These are phyloP conservation scores for Moringa oleifera DNA, from an alignment of 345 rosid genomes.

Conservation along the genomic window DNA sequence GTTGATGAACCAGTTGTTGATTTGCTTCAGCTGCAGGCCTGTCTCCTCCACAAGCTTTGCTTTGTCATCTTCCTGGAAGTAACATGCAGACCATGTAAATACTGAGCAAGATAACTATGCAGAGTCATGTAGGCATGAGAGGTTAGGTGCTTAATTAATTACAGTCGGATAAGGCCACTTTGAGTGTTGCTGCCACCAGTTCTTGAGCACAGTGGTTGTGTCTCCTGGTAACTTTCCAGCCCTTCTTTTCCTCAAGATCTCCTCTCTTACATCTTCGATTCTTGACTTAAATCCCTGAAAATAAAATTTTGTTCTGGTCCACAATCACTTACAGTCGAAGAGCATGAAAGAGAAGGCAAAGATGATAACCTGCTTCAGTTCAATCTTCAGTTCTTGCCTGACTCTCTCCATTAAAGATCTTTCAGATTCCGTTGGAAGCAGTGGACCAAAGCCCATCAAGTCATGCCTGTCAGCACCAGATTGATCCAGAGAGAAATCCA, in stretches of 20 bases:
- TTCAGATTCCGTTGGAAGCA: constrained; percentile 93
- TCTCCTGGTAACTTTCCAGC: constrained; percentile 98
- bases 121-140: not conserved
- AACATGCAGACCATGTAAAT: too few relatives aligned
- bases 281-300: constrained; percentile 85
- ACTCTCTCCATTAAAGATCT: constrained; percentile 99
- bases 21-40: constrained; percentile 95
- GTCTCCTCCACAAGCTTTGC: constrained; percentile 98
- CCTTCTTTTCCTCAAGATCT: constrained; percentile 87
- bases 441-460: constrained; percentile 88
- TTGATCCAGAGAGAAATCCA: constrained; percentile 78
- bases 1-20: constrained; percentile 98
- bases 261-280: constrained; percentile 97
- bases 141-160: constrained; percentile 17
- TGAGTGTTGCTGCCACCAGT: constrained; percentile 98
- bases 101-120: not conserved
- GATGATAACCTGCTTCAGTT: constrained; percentile 70
- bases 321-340: not conserved
- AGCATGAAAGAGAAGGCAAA: not conserved
- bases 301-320: not conserved
- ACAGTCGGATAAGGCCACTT: constrained; percentile 99
- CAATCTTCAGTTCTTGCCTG: constrained; percentile 91
- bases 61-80: constrained; percentile 90
- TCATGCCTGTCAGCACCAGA: constrained; percentile 56
- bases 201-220: constrained; percentile 88